Percentiles rank a stretch among this genome's conserved stretches.
These are phyloP conservation scores for Lachancea lanzarotensis DNA, from an alignment of 805 yeast genomes.

Conservation along the genomic window DNA sequence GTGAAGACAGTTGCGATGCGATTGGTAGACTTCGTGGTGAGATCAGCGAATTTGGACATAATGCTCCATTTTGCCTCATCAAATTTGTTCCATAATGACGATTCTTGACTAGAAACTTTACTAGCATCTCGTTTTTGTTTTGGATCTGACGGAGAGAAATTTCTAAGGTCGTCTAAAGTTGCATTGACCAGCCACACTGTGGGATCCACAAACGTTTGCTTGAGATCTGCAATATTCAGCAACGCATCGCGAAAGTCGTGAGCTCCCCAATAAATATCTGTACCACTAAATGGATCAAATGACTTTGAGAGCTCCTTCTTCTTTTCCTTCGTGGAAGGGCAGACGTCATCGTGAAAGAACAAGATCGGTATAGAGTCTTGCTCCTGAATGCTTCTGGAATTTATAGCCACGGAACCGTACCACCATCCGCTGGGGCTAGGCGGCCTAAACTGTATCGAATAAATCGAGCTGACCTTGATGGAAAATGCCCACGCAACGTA, in stretches of 20 bases:
- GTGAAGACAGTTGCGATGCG: conserved; percentile 19
- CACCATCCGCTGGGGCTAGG: conserved; percentile 80
- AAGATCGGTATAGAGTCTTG: conserved; percentile 71
- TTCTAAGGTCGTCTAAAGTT: conserved; percentile 40
- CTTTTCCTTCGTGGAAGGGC: conserved; percentile 62
- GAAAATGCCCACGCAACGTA: conserved; percentile 60
- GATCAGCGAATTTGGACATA: conserved; percentile 74
- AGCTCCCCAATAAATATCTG: conserved; percentile 85
- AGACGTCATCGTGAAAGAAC: conserved; percentile 88
- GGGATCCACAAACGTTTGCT: conserved; percentile 63
- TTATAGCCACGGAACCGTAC: conserved; percentile 80
- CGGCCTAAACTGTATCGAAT: conserved; percentile 74
- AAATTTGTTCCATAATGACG: conserved; percentile 20
- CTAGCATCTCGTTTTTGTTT: neutral
- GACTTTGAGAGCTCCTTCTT: conserved; percentile 52
- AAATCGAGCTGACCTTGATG: conserved; percentile 49
- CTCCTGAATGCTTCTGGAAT: conserved; percentile 44
- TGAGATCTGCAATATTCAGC: conserved; percentile 50
- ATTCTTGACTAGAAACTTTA: neutral
- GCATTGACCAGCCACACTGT: conserved; percentile 77
- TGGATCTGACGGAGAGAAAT: conserved; percentile 24
- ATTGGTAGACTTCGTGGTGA: conserved; percentile 41
- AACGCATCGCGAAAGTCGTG: conserved; percentile 59
- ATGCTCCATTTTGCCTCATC: conserved; percentile 73
- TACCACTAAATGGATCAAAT: conserved; percentile 67